Percentiles rank a stretch among this genome's conserved stretches.
phyloP scores from a whole-genome alignment of 106 monocot species.

The Xerophyta viscosa region DNA sequence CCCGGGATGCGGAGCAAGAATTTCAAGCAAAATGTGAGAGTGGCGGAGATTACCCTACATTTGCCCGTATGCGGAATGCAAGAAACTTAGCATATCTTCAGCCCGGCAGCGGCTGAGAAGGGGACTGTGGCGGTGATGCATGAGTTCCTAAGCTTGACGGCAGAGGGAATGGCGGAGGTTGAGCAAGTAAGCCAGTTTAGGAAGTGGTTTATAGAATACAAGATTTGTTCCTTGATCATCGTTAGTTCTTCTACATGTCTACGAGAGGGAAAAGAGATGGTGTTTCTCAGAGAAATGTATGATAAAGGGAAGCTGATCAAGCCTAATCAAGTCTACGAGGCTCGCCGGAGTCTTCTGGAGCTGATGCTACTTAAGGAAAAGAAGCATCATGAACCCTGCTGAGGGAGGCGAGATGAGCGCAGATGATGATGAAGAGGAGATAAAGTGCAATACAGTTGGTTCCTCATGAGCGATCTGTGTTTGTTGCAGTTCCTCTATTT shows the following conservation, averaged over 20 bases:
- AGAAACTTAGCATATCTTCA: not conserved
- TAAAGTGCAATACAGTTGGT: no score
- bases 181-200: slow-evolving; percentile 92
- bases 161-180: slow-evolving; percentile 96
- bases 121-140: slow-evolving; percentile 75
- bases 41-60: slow-evolving; percentile 77
- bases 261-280: slow-evolving; percentile 66
- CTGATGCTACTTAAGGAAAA: slow-evolving; percentile 51
- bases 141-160: slow-evolving; percentile 87
- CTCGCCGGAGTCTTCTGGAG: slow-evolving; percentile 57
- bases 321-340: slow-evolving; percentile 62
- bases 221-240: slow-evolving; percentile 86
- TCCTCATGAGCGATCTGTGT: no score
- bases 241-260: slow-evolving; percentile 88
- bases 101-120: slow-evolving; percentile 49
- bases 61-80: slow-evolving; percentile 46
- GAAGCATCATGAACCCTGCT: slow-evolving; percentile 13
- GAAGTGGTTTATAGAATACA: slow-evolving; percentile 70
- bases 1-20: slow-evolving; percentile 70
- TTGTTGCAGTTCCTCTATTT: no score
- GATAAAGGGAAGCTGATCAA: slow-evolving; percentile 53
- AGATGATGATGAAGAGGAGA: no score
- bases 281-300: slow-evolving; percentile 85
- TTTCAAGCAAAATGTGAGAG: slow-evolving; percentile 41
- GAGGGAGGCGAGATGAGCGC: no score